Evolutionary conservation across 768 basidiomycete species (phyloP).

Genomic region (Favolaschia claudopus): DNA sequence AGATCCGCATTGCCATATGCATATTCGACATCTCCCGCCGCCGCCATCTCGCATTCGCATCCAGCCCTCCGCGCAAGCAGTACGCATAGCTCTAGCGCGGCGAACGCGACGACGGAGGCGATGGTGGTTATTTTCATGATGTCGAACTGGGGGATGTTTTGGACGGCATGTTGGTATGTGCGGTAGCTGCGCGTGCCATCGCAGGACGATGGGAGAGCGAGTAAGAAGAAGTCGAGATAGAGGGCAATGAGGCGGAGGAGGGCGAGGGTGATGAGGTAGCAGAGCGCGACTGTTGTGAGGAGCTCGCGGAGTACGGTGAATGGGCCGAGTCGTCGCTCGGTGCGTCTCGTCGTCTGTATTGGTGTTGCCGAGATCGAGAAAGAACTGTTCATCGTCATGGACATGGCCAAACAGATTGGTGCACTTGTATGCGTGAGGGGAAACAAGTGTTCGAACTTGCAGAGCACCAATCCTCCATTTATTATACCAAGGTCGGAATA

Average conservation of each 20-base stretch:
- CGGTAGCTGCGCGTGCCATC: too few relatives aligned
- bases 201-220: too few relatives aligned
- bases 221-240: background rate
- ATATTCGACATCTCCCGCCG: background rate
- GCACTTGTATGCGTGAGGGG: background rate
- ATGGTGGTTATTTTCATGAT: constrained; percentile 14
- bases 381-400: background rate
- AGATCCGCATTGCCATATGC: too few relatives aligned
- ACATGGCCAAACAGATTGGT: background rate
- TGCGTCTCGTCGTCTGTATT: too few relatives aligned
- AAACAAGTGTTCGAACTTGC: too few relatives aligned
- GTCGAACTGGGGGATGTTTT: background rate
- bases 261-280: constrained; percentile 19
- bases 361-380: background rate
- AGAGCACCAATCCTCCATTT: too few relatives aligned
- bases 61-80: constrained; percentile 1
- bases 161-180: background rate
- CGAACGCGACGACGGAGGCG: constrained; percentile 7
- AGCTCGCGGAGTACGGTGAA: constrained; percentile 5
- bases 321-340: background rate
- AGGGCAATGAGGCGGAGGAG: constrained; percentile 11
- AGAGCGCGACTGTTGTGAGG: constrained; percentile 6
- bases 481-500: too few relatives aligned
- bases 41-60: too few relatives aligned
- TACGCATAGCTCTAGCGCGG: background rate